These are phyloP conservation scores for Cicer arietinum DNA, from an alignment of 306 rosid species.

Conservation along the genomic window DNA sequence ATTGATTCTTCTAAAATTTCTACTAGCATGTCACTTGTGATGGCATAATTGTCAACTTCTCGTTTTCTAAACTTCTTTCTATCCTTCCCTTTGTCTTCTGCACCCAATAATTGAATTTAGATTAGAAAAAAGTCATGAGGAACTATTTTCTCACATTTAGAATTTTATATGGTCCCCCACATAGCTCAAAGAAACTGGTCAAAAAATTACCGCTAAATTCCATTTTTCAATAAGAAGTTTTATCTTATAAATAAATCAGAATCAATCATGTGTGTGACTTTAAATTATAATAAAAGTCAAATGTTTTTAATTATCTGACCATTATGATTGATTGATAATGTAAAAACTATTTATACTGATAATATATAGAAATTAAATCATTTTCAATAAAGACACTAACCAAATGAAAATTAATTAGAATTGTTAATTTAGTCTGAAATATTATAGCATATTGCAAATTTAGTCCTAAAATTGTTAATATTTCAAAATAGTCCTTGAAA, in stretches of 20 bases:
- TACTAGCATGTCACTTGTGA: slow-evolving; percentile 66
- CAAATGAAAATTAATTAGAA: no score
- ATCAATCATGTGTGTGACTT: no score
- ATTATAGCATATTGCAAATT: no score
- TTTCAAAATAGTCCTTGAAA: background rate
- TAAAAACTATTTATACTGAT: no score
- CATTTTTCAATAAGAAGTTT: background rate
- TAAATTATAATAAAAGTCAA: no score
- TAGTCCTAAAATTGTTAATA: background rate
- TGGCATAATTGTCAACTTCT: slow-evolving; percentile 48
- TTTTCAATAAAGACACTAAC: background rate
- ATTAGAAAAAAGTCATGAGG: background rate
- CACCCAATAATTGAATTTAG: slow-evolving; percentile 33
- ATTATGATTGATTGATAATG: no score
- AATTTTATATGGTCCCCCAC: slow-evolving; percentile 44
- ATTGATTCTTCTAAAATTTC: slow-evolving; percentile 82
- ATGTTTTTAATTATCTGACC: no score
- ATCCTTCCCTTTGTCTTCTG: slow-evolving; percentile 69
- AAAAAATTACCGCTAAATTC: background rate
- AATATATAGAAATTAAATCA: no score
- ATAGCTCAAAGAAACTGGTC: slow-evolving; percentile 37
- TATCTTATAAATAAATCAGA: no score
- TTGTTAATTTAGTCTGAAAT: no score
- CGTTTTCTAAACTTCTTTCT: slow-evolving; percentile 51
- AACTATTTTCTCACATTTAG: slow-evolving; percentile 12